Conservation (phyloP, 257 asterid species). For the Leonotis leonurus region DNA sequence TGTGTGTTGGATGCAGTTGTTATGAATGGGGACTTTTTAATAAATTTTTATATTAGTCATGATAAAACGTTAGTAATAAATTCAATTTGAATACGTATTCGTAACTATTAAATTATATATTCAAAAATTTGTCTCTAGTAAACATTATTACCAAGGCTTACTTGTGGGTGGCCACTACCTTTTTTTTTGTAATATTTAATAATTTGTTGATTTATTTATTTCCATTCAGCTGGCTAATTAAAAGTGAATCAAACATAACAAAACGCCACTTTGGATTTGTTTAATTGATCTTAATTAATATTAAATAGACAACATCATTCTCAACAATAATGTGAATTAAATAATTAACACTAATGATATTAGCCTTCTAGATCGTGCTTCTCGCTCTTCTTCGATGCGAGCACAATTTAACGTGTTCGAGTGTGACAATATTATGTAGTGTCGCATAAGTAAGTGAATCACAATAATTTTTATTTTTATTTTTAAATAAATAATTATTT, state of each 20-base stretch:
- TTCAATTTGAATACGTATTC: conserved; percentile 24
- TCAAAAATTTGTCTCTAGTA: neutral
- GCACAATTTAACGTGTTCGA: too few relatives aligned
- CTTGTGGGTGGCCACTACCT: conserved; percentile 1
- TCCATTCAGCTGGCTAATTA: neutral
- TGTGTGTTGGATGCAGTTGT: too few relatives aligned
- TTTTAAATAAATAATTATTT: too few relatives aligned
- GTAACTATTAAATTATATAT: conserved; percentile 6
- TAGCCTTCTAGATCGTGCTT: neutral
- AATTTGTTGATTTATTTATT: conserved; percentile 2
- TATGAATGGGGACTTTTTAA: too few relatives aligned
- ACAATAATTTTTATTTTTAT: too few relatives aligned
- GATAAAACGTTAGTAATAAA: conserved; percentile 19
- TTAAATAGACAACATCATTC: neutral
- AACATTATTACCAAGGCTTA: neutral
- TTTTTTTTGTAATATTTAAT: neutral
- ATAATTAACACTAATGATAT: neutral
- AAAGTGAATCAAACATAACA: neutral
- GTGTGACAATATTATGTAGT: too few relatives aligned
- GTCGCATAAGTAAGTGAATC: too few relatives aligned
- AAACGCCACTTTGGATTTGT: conserved; percentile 13
- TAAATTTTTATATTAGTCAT: conserved; percentile 6
- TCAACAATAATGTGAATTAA: neutral
- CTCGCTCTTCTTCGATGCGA: too few relatives aligned
- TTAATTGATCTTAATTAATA: neutral